Base-by-base conservation (phyloP, 345 rosid genomes). In the Carallia pectinifolia region DNA sequence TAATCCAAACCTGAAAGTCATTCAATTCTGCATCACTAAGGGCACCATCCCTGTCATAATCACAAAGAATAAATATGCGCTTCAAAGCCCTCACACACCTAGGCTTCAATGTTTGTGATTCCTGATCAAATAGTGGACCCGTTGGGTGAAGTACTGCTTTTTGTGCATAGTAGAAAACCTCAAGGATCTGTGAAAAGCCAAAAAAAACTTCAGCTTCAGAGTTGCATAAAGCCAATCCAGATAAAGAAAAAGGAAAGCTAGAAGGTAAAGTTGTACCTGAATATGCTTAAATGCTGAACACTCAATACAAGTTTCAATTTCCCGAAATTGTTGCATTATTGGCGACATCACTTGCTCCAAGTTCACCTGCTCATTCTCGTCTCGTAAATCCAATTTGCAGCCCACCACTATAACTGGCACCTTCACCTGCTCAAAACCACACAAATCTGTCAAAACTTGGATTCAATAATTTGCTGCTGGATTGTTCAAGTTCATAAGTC, bases 371-470 rank as follows among this genome's bases (percentile, higher is more conserved):
- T 88, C 90, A 44, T 67, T 73, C 64, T 74, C 82, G 66, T 90
- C 85, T 74, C 88, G 76, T 65, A 79, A 58, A 86, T 92, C 99
- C 74, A 86, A 76, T 76, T 84, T 86, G 79, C 92, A 88, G 47
- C 96, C 96, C 60, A 88, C 98, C 31, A 87, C 86, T 67, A 91
- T 86, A 50, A 94, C 92, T 4, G 98, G 98, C 61, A 88, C 96
- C 72, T 70, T 91, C 71, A 91, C 97, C 98, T 93, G 85, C 68
- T 76, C 76, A 80, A 30, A 58, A 68, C 31, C 60, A 10, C 31
- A 27, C 2, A 56, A 19, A 23, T 27, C 33, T 0, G 30, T 56
- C 15, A 56, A 27, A 15, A 56, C 31, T 44, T 44, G 12, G 1
- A 12, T 44, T 44, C 50, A 44, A 44, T 12, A 44, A 23, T 56